phyloP scores from a whole-genome alignment of 179 eudicot genomes.

The Amaranthus tricolor region DNA sequence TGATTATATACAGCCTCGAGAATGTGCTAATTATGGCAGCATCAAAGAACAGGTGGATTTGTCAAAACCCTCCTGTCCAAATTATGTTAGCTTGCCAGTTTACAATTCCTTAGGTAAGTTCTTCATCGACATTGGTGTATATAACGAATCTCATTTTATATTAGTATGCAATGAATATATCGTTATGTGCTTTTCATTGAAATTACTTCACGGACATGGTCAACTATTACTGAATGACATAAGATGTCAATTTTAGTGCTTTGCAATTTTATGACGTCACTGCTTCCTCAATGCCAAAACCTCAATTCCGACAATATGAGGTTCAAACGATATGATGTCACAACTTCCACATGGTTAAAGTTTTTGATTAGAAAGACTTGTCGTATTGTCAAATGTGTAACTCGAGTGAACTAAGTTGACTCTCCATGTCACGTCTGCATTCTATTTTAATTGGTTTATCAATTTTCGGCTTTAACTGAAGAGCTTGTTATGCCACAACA shows the following conservation, averaged over 20 bases:
- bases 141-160: not conserved
- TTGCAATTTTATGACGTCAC: not conserved
- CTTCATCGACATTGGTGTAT: not conserved
- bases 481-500: conserved; percentile 3
- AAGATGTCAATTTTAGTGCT: not conserved
- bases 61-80: conserved; percentile 60
- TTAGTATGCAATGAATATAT: not conserved
- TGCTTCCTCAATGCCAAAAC: not conserved
- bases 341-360: not conserved
- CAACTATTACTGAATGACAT: not conserved
- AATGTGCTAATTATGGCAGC: conserved; percentile 43
- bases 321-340: not conserved
- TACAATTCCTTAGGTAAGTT: conserved; percentile 44
- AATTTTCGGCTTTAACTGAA: conserved; percentile 10
- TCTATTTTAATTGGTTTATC: not conserved
- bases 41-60: conserved; percentile 21
- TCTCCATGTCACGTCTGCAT: not conserved
- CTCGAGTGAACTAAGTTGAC: not conserved
- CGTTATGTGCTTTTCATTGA: not conserved
- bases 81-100: conserved; percentile 73
- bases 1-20: conserved; percentile 63
- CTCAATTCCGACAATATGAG: no score
- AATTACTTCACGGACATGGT: not conserved
- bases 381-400: not conserved
- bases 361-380: not conserved